These are phyloP conservation scores for Evansstolkia leycettana DNA, from an alignment of 495 filamentous ascomycete species.

Conservation along the genomic window DNA sequence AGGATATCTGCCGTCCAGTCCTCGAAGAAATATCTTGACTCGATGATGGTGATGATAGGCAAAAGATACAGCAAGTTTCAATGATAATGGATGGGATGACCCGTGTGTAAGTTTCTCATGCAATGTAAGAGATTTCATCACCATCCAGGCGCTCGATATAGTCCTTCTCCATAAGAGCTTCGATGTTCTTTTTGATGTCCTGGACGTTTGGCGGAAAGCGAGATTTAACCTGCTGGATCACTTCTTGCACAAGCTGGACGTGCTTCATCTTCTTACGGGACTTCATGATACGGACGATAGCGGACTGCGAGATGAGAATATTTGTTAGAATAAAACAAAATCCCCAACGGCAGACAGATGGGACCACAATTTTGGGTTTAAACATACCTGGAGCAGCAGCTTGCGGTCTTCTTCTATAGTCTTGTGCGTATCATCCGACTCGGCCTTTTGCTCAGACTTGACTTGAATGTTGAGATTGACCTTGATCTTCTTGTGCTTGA, in stretches of 20 bases:
- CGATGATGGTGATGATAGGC: too few species aligned
- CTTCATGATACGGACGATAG: slow-evolving; percentile 99
- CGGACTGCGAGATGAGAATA: slow-evolving; percentile 49
- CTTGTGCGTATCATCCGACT: slow-evolving; percentile 95
- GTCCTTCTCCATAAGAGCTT: slow-evolving; percentile 97
- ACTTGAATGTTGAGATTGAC: slow-evolving; percentile 92
- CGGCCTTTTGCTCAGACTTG: slow-evolving; percentile 88
- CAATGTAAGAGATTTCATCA: slow-evolving; percentile 87
- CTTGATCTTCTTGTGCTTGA: slow-evolving; percentile 95
- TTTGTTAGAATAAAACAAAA: too few species aligned
- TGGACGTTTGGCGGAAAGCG: slow-evolving; percentile 86
- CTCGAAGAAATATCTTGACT: too few species aligned
- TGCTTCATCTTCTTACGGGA: slow-evolving; percentile 98
- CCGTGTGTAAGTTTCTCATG: slow-evolving; percentile 26
- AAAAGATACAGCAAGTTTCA: too few species aligned
- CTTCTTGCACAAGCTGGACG: slow-evolving; percentile 80
- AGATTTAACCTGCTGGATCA: slow-evolving; percentile 85
- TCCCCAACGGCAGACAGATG: too few species aligned
- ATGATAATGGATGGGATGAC: background rate
- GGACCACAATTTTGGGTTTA: slow-evolving; percentile 1
- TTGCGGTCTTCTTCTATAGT: slow-evolving; percentile 98
- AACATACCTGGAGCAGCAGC: slow-evolving; percentile 84
- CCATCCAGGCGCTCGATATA: slow-evolving; percentile 92
- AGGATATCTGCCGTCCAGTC: too few species aligned
- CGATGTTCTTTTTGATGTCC: slow-evolving; percentile 99